Evolutionary conservation across 805 yeast species (phyloP), one percentile per base, ranked within the genome.

Genomic region (Metschnikowia colocasiae): DNA sequence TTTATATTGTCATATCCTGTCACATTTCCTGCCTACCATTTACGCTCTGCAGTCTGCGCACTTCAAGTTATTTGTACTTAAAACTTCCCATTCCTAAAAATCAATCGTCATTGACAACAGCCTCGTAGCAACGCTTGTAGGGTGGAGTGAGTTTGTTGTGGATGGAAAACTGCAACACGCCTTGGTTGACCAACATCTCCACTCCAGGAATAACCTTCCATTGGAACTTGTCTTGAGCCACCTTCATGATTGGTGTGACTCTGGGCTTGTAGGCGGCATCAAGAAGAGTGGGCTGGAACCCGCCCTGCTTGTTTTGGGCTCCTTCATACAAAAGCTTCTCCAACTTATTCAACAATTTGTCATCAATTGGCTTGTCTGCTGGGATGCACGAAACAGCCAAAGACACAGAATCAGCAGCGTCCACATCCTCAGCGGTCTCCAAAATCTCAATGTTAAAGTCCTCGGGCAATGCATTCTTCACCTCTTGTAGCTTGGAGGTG

Each of bases 231-330:
- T 76, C 79, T 25, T 62, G 62, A 6, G 97, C 96, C 20, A 86
- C 61, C 57, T 73, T 72, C 97, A 94, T 91, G 34, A 92, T 72
- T 18, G 95, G 94, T 0, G 99, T 92, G 15, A 83, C 75, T 23
- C 80, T 70, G 15, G 98, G 98, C 64, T 89, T 91, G 73, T 94
- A 94, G 19, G 97, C 95, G 41, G 98, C 97, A 55, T 94, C 99
- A 44, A 94, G 69, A 23, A 92, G 71, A 10, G 79, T 73, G 13
- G 85, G 83, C 2, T 63, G 61, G 46, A 76, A 74, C 0, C 70
- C 74, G n/a, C 63, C 59, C 18, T 57, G 52, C 13, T 63, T 60
- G 19, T 54, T 51, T 35, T 58, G 55, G 6, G 57, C 47, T 12
- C 79, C 76, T 40, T 69, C 73, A 18, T 63, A 50, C 54, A 85